A percentile compares a stretch with the other conserved stretches of the same genome.
Conservation (phyloP, 495 filamentous ascomycete species). For the Talaromyces liani region DNA sequence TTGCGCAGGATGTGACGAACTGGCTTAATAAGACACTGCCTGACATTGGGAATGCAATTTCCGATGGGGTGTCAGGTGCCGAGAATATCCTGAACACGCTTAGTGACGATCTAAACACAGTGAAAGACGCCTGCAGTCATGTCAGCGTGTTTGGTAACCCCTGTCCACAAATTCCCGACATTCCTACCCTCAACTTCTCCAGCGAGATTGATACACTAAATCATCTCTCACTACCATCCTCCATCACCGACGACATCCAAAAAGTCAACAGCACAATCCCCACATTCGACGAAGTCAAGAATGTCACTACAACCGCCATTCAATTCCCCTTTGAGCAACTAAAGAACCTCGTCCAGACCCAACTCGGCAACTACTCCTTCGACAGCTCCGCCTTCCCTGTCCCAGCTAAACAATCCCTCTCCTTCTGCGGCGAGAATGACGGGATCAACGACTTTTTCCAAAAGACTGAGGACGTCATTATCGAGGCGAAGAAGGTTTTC, state of each 20-base stretch:
- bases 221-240: slow-evolving; percentile 56
- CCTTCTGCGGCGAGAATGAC: slow-evolving; percentile 81
- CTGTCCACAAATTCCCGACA: slow-evolving; percentile 24
- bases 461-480: slow-evolving; percentile 50
- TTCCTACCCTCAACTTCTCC: slow-evolving; percentile 54
- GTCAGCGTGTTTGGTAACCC: no score
- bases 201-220: slow-evolving; percentile 55
- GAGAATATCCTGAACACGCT: slow-evolving; percentile 50
- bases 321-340: slow-evolving; percentile 69
- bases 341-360: slow-evolving; percentile 59
- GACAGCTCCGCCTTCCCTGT: slow-evolving; percentile 70
- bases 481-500: slow-evolving; percentile 62
- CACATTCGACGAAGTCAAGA: slow-evolving; percentile 73
- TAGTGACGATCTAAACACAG: no score
- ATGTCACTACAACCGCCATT: slow-evolving; percentile 65
- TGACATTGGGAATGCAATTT: slow-evolving; percentile 55
- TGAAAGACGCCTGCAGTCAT: no score
- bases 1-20: slow-evolving; percentile 63
- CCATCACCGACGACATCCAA: slow-evolving; percentile 55
- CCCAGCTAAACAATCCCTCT: slow-evolving; percentile 69
- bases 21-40: slow-evolving; percentile 67
- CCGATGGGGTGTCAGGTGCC: slow-evolving; percentile 29
- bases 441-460: slow-evolving; percentile 84
- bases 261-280: slow-evolving; percentile 71
- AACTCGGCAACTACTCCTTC: slow-evolving; percentile 64